Conservation (phyloP, 805 yeast genomes). For the Komagataella mondaviorum region DNA sequence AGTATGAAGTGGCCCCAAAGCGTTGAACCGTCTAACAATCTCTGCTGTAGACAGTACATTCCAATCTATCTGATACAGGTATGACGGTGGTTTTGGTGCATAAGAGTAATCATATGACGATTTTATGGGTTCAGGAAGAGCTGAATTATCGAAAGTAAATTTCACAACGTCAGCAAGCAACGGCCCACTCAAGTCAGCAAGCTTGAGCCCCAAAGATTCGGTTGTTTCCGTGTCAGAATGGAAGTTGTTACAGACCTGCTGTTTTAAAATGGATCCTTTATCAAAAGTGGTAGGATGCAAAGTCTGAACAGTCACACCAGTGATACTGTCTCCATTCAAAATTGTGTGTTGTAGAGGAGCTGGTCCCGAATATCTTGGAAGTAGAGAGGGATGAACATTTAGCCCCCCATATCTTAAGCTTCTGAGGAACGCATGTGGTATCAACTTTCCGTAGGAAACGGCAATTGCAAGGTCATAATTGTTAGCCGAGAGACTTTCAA, state of each 20-base stretch:
- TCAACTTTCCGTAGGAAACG: conserved; percentile 77
- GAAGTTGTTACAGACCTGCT: conserved; percentile 19
- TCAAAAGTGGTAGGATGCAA: conserved; percentile 84
- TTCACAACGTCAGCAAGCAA: conserved; percentile 33
- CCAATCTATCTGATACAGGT: conserved; percentile 37
- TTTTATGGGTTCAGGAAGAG: conserved; percentile 6
- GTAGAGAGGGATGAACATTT: conserved; percentile 84
- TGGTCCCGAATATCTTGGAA: conserved; percentile 78
- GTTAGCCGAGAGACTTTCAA: conserved; percentile 10
- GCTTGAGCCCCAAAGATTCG: conserved; percentile 26
- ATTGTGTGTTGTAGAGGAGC: conserved; percentile 81
- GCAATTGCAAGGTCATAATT: conserved; percentile 65
- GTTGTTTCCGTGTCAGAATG: conserved; percentile 29
- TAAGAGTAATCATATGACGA: conserved; percentile 26
- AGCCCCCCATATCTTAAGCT: conserved; percentile 50
- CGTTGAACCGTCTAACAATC: conserved; percentile 28
- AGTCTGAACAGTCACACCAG: conserved; percentile 88
- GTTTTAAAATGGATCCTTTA: conserved; percentile 55
- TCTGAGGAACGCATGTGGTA: conserved; percentile 47
- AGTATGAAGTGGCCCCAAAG: conserved; percentile 44
- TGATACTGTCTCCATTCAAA: conserved; percentile 39
- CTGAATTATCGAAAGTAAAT: conserved; percentile 12
- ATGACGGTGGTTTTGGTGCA: conserved; percentile 41
- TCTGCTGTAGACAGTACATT: conserved; percentile 16
- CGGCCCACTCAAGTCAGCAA: conserved; percentile 52